phyloP scores from a whole-genome alignment of 352 stramenopile genomes.

The Pythium sp. region DNA sequence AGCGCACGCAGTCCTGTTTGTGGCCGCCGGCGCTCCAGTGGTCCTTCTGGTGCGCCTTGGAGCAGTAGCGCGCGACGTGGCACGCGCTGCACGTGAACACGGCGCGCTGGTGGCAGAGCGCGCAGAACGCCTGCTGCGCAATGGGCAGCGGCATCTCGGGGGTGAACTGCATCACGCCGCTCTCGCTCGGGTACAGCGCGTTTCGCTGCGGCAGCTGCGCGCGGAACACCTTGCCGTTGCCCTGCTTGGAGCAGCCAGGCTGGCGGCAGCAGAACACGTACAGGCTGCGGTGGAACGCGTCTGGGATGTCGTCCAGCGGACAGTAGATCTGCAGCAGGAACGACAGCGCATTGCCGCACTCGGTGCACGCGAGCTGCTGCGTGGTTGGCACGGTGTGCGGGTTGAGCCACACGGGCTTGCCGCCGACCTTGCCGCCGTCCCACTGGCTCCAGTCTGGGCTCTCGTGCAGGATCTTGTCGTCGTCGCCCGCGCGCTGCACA shows the following conservation, averaged over 20 bases:
- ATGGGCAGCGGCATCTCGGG: constrained; percentile 6
- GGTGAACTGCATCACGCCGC: constrained; percentile 31
- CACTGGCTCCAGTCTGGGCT: constrained; percentile 82
- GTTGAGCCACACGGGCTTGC: constrained; percentile 87
- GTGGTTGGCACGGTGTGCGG: constrained; percentile 39
- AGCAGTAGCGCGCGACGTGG: constrained; percentile 76
- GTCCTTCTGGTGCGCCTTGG: constrained; percentile 75
- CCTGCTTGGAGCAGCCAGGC: constrained; percentile 47
- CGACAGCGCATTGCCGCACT: constrained; percentile 49
- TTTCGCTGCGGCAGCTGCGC: constrained; percentile 89
- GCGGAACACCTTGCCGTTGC: constrained; percentile 74
- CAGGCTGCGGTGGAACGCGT: constrained; percentile 92
- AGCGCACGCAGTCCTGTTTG: constrained; percentile 59
- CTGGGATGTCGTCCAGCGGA: constrained; percentile 77
- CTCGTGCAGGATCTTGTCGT: constrained; percentile 34
- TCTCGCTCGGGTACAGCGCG: constrained; percentile 81
- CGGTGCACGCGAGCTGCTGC: constrained; percentile 43
- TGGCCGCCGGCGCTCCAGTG: constrained; percentile 68
- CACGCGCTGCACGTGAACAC: constrained; percentile 70
- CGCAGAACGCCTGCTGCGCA: constrained; percentile 30
- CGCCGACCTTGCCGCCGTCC: constrained; percentile 92
- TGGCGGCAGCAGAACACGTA: constrained; percentile 92
- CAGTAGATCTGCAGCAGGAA: constrained; percentile 93
- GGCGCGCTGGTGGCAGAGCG: constrained; percentile 59
- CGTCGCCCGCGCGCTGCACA: constrained; percentile 24